Base-by-base conservation (phyloP, 1,139 yeast genomes). In the Taiozyma onychis region DNA sequence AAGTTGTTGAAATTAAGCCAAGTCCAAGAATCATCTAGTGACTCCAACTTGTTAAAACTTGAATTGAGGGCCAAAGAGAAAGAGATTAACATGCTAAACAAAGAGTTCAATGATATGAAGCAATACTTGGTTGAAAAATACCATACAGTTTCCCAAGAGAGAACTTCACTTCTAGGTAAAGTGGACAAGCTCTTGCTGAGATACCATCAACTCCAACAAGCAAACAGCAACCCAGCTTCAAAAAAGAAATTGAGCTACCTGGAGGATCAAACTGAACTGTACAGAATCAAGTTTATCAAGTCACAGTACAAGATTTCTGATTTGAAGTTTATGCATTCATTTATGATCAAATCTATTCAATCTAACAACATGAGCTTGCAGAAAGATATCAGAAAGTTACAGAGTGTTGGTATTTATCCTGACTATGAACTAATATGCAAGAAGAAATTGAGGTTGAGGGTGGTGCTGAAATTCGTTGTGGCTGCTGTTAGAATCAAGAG, bases 401-500 rank as follows among this genome's bases (percentile, higher is more conserved):
- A 74, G 27, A 70, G 67, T 45, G 69, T 71, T 52, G 85, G 84
- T 8, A 71, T 80, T 13, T 77, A 76, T 58, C 83, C 84, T 0
- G 81, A 77, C 54, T 72, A 73, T 53, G 59, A 66, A 0, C 54
- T 53, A 45, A 60, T 55, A 46, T 56, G 53, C 54, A 55, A 58
- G 32, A 58, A 64, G 54, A 61, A 65, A 45, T 67, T 70, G 1
- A 64, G 69, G 16, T 70, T 78, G 51, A 68, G 61, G 45, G 64
- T 66, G 3, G 66, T 76, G 43, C 81, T 85, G 6, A 70, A 72
- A 51, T 72, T 76, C 54, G 88, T 83, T 6, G 65, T 84, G 54
- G 85, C 88, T 1, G 69, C 73, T 39, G 76, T 83, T 8, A 68
- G 83, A 50, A 70, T 85, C 27, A 74, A 69, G 56, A 74, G 62